A percentile compares a stretch with the other conserved stretches of the same genome.
Conservation (phyloP, 192 early-diverging fungal genomes). For the Coemansia sp. region DNA sequence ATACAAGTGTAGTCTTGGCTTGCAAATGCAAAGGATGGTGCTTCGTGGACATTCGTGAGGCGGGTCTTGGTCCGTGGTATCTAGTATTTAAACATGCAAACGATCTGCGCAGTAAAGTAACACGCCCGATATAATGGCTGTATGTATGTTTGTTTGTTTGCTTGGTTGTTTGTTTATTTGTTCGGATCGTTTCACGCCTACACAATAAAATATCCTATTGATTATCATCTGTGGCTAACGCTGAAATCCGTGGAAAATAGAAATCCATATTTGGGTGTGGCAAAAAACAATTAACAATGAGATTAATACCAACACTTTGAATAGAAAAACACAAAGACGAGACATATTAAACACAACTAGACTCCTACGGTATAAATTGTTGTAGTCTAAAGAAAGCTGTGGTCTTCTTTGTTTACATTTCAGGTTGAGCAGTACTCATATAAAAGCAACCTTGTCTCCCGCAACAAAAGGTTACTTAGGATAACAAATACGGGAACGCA, state of each 20-base stretch:
- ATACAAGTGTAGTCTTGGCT: not conserved
- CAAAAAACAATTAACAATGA: conserved; percentile 6
- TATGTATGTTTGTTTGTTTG: not conserved
- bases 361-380: not conserved
- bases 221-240: not conserved
- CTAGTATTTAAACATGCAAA: not conserved
- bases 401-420: not conserved
- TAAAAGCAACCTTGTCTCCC: not conserved
- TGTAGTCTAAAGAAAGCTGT: not conserved
- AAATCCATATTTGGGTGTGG: not conserved
- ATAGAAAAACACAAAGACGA: not conserved
- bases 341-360: not conserved
- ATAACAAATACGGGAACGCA: no score
- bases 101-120: not conserved
- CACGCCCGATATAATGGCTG: not conserved
- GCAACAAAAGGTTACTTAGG: no score
- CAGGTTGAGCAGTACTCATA: not conserved
- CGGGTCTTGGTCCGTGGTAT: not conserved
- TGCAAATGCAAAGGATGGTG: not conserved
- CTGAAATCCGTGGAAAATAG: not conserved
- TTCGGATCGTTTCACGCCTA: not conserved
- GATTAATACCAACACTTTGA: not conserved
- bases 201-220: not conserved
- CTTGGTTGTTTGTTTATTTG: not conserved
- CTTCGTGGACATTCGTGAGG: not conserved